phyloP scores from a whole-genome alignment of 23 red algal species.

The Gracilaria caudata region DNA sequence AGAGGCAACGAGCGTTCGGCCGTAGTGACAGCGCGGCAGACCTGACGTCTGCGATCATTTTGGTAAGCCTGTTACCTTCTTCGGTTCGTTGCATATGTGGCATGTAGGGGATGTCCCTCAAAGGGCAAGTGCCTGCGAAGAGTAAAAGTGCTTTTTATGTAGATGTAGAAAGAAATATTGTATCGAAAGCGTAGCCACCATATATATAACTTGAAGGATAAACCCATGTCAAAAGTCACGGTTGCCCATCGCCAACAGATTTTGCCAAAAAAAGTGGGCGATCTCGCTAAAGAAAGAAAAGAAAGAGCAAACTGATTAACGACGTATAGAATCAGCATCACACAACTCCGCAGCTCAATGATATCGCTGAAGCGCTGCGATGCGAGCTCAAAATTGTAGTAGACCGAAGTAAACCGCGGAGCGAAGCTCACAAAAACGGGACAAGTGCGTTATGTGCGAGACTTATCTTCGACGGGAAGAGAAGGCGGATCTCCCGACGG shows the following conservation, averaged over 20 bases:
- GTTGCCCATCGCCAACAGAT: too few relatives aligned
- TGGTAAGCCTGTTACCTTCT: too few relatives aligned
- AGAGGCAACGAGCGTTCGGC: neutral
- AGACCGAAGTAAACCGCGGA: neutral
- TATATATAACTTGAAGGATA: neutral
- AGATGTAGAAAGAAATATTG: slow-evolving; percentile 12
- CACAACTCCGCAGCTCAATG: neutral
- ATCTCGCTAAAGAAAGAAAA: neutral
- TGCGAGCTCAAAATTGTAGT: neutral
- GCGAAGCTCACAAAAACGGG: neutral
- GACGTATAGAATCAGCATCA: neutral
- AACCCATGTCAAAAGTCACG: neutral
- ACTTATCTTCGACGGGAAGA: neutral
- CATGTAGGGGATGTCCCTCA: too few relatives aligned
- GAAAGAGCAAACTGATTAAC: slow-evolving; percentile 8
- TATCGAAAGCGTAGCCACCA: slow-evolving; percentile 5
- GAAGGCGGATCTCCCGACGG: slow-evolving; percentile 44
- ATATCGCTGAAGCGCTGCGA: neutral
- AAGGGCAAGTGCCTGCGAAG: neutral
- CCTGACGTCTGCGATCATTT: too few relatives aligned
- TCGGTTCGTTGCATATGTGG: too few relatives aligned
- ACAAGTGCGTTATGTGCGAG: neutral
- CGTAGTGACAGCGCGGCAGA: too few relatives aligned
- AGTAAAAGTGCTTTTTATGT: neutral
- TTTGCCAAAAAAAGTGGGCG: neutral